Conservation (phyloP, 768 basidiomycete genomes). For the Amanita brunnescens region DNA sequence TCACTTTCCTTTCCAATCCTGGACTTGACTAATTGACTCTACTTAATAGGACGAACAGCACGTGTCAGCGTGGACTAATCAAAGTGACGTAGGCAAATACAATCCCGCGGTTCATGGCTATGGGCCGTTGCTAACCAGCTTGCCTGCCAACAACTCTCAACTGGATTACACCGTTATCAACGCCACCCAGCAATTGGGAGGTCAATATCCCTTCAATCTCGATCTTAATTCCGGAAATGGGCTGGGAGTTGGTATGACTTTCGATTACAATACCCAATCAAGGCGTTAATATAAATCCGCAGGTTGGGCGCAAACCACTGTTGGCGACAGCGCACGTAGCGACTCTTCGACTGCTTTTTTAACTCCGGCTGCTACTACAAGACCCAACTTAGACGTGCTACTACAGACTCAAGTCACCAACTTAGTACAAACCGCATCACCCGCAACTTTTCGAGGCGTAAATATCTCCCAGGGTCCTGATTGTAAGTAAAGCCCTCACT, state of each 20-base stretch:
- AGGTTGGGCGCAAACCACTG: constrained; percentile 23
- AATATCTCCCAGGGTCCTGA: constrained; percentile 14
- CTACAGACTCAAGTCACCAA: constrained; percentile 8
- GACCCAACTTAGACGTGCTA: constrained; percentile 25
- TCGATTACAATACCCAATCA: background rate
- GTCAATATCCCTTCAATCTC: constrained; percentile 27
- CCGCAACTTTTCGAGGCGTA: constrained; percentile 14
- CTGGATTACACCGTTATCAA: constrained; percentile 20
- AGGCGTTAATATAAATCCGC: background rate
- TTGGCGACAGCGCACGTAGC: constrained; percentile 19
- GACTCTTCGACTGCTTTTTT: constrained; percentile 25
- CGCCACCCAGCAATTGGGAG: constrained; percentile 16
- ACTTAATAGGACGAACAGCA: constrained; percentile 22
- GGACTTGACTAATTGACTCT: background rate
- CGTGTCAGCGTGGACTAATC: constrained; percentile 20
- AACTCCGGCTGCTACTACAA: constrained; percentile 12
- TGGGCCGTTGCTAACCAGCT: constrained; percentile 16
- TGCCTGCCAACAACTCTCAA: constrained; percentile 17
- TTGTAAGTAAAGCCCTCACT: constrained; percentile 2
- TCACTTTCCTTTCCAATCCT: background rate
- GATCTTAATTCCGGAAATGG: constrained; percentile 27
- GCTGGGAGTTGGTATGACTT: constrained; percentile 23
- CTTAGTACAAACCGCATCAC: background rate
- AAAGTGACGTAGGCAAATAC: constrained; percentile 23
- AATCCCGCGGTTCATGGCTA: constrained; percentile 21